Evolutionary conservation across 2,329 filamentous ascomycete species (phyloP), one percentile per base, ranked within the genome.

Genomic region (Penicillium digitatum): DNA sequence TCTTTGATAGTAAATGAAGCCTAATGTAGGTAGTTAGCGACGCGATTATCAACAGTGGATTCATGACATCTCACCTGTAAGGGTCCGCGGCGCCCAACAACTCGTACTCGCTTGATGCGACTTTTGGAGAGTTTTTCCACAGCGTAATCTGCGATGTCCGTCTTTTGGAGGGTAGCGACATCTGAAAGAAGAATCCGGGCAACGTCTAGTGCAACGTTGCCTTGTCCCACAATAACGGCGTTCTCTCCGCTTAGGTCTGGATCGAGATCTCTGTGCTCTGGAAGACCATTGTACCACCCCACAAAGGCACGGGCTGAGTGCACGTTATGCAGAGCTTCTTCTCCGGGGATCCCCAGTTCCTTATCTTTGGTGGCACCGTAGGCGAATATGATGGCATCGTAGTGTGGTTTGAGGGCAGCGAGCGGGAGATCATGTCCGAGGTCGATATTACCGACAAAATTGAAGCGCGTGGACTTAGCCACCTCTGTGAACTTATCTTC

Each of bases 1-100:
- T 99, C 94, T 73, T 96, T 97, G 71, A 96, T 95, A 0, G 93
- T 96, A 66, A 96, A 97, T 0, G 94, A 86, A 24, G 90, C 93
- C 86, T 93, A 34, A 9, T 49, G 14, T 10, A 52, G 24, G 3
- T 54, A 7, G 54, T 56, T 27, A 58, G 42, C 16, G 35, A 20
- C 8, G 7, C 22, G 38, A 22, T 34, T n/a, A 61, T 29, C 53
- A 44, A 44, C 12, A 26, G 24, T 20, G 37, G 22, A 3, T 34
- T 48, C 2, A 18, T 40, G 40, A 18, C 14, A 22, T 65, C 78
- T 59, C 75, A 87, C 88, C 80, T 96, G 91, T 79, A 95, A 82
- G 1, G 92, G 91, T 0, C 94, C 94, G 68, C 94, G 83, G 63
- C 94, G 82, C 12, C 93, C 94, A 22, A 97, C 87, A n/a, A 99